These are phyloP conservation scores for Penicillium expansum DNA, from an alignment of 2,329 filamentous ascomycete species.

Conservation along the genomic window DNA sequence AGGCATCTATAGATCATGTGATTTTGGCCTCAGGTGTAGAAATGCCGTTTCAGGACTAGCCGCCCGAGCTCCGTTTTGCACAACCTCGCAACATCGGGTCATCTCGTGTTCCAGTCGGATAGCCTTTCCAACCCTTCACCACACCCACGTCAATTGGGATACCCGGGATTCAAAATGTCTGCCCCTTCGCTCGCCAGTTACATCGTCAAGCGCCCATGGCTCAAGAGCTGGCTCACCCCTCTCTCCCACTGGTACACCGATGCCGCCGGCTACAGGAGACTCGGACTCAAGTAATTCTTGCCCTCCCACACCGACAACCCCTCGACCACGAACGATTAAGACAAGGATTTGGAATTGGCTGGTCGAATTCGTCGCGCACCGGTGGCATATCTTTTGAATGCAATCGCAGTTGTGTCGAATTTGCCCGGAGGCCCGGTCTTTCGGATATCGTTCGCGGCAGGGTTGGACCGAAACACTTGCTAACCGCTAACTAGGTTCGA, in stretches of 20 bases:
- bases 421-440: conserved; percentile 12
- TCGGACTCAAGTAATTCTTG: conserved; percentile 74
- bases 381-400: neutral
- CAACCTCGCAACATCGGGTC: conserved; percentile 41
- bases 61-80: conserved; percentile 39
- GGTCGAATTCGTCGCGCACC: neutral
- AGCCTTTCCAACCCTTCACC: conserved; percentile 31
- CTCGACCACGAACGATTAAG: conserved; percentile 14
- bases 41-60: conserved; percentile 31
- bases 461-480: conserved; percentile 8
- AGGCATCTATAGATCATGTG: conserved; percentile 31
- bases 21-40: conserved; percentile 17
- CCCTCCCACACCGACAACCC: conserved; percentile 12
- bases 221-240: conserved; percentile 74
- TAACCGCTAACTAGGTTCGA: conserved; percentile 65
- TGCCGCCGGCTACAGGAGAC: conserved; percentile 86
- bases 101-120: conserved; percentile 36
- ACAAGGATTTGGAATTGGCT: neutral
- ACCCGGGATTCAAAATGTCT: conserved; percentile 57
- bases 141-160: conserved; percentile 35
- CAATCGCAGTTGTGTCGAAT: conserved; percentile 12
- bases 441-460: conserved; percentile 12
- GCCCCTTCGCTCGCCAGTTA: conserved; percentile 70
- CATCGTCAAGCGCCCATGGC: conserved; percentile 81
- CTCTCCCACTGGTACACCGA: conserved; percentile 85